Base-by-base conservation (phyloP, 345 rosid genomes). In the Gossypioides kirkii region DNA sequence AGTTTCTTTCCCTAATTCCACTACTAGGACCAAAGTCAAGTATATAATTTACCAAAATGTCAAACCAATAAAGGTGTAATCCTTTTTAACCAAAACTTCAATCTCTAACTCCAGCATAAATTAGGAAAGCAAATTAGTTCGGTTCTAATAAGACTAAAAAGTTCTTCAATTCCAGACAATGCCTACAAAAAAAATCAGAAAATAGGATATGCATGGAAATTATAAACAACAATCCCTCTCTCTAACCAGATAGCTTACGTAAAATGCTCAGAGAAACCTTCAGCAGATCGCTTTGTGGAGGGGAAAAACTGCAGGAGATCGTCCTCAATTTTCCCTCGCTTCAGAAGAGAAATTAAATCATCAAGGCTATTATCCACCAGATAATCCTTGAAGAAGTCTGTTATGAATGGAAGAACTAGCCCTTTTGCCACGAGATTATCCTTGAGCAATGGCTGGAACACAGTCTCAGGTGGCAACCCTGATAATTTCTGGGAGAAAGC, bases 381-480 rank as follows among this genome's bases (percentile, higher is more conserved):
- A 80, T 96, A 96, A 76, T 87, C 98, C 85, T 90, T 96, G 82
- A 93, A 96, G 87, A 96, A 96, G 85, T 93, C 96, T 6, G 99
- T 96, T 38, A 91, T 83, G 56, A 96, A 96, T 6, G 95, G 73
- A 74, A 96, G 98, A 69, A 96, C 99, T 87, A 96, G 82, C 92
- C 99, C 99, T 82, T 96, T 96, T 79, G 88, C 91, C 77, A 93
- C 97, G 71, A 96, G 99, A 83, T 96, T 93, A 81, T 93, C 99
- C 88, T 96, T 96, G 54, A 96, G 95, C 83, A 93, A 75, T 50
- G 98, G 98, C 85, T 93, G 97, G 84, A 96, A 90, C 69, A 96
- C 99, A 26, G 97, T 91, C 87, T 96, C 99, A 0, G 97, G 95
- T 59, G 98, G 99, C 69, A 96, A 88, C 72, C 99, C 99, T 7